Conservation (phyloP, 345 rosid species). For the Ailanthus altissimus region DNA sequence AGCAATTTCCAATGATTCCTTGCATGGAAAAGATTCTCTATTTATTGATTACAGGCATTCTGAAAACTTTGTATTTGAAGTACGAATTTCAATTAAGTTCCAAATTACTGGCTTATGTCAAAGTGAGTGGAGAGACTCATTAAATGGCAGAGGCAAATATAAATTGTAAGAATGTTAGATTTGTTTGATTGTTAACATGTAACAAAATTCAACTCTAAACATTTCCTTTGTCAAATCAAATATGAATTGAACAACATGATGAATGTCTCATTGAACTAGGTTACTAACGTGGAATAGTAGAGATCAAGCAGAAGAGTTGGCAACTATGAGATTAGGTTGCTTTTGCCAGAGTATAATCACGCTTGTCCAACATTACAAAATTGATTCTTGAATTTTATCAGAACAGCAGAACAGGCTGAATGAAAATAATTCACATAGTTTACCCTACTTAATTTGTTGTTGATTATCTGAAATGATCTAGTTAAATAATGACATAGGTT, state of each 20-base stretch:
- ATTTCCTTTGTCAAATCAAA: neutral
- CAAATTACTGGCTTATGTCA: neutral
- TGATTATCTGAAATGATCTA: neutral
- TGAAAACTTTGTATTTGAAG: neutral
- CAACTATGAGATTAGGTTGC: neutral
- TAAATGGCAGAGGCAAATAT: neutral
- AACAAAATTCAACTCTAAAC: neutral
- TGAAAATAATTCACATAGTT: neutral
- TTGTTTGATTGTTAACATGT: neutral
- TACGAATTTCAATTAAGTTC: neutral
- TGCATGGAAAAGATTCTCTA: neutral
- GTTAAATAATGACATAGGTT: neutral
- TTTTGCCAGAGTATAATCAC: neutral
- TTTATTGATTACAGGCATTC: neutral
- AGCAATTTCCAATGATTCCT: neutral
- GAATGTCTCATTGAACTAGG: neutral
- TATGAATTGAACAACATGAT: neutral
- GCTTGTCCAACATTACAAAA: neutral
- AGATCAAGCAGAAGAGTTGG: neutral
- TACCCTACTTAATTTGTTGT: neutral
- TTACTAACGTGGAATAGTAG: neutral
- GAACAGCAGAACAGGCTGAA: neutral
- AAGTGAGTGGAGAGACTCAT: neutral
- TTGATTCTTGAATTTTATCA: neutral
- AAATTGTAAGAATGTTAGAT: neutral